phyloP scores from a whole-genome alignment of 169 alveolate species.

The Plasmodium inui region DNA sequence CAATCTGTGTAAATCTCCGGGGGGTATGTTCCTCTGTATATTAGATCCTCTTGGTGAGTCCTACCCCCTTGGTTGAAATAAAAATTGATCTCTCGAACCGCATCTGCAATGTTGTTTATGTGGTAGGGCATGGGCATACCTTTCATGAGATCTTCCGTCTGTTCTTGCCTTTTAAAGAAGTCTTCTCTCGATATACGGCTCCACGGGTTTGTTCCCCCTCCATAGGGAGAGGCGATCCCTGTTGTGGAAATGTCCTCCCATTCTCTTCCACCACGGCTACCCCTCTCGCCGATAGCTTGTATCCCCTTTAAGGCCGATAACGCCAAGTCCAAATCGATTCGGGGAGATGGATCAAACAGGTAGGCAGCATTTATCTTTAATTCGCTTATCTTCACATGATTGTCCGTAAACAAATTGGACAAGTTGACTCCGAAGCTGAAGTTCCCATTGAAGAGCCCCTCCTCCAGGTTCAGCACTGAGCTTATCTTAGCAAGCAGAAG shows the following conservation, averaged over 20 bases:
- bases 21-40: conserved; percentile 30
- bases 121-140: conserved; percentile 41
- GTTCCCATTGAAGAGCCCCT: conserved; percentile 24
- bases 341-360: conserved; percentile 6
- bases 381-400: conserved; percentile 32
- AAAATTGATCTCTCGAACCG: not conserved
- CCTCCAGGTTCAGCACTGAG: conserved; percentile 4
- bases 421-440: not conserved
- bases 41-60: not conserved
- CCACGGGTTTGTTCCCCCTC: conserved; percentile 18
- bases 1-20: conserved; percentile 50
- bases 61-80: conserved; percentile 19
- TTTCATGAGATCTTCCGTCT: conserved; percentile 22
- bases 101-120: conserved; percentile 29
- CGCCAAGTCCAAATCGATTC: conserved; percentile 53
- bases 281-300: not conserved
- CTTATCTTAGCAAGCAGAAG: conserved; percentile 6
- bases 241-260: not conserved
- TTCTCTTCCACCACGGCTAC: not conserved
- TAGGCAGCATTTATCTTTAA: conserved; percentile 23
- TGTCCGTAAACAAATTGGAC: conserved; percentile 11
- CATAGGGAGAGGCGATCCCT: not conserved
- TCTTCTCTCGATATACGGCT: conserved; percentile 7
- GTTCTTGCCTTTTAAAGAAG: not conserved
- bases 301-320: conserved; percentile 62